phyloP scores from a whole-genome alignment of 208 protist genomes.

The Crithidia expoeki region DNA sequence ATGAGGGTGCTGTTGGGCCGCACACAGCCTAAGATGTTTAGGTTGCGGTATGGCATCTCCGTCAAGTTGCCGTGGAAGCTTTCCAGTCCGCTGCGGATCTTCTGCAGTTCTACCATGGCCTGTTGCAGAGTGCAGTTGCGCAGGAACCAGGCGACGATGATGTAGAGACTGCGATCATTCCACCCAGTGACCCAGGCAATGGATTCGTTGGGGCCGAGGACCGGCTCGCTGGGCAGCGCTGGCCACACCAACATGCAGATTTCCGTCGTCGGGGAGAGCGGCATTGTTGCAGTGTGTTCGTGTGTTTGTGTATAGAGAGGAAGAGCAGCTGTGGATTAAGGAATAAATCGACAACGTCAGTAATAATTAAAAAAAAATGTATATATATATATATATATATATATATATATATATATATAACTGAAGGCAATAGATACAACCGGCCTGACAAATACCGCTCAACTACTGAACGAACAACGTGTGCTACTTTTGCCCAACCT shows the following conservation, averaged over 20 bases:
- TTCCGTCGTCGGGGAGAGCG: conserved; percentile 43
- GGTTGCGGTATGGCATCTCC: conserved; percentile 40
- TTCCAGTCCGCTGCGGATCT: conserved; percentile 39
- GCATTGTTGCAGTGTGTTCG: conserved; percentile 16
- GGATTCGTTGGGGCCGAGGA: conserved; percentile 27
- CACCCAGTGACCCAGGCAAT: conserved; percentile 80
- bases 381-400: neutral
- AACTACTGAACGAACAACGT: too few species aligned
- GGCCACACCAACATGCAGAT: conserved; percentile 86
- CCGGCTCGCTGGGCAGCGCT: conserved; percentile 20
- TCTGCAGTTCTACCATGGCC: conserved; percentile 40
- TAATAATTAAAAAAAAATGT: conserved; percentile 7
- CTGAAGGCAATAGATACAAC: too few species aligned
- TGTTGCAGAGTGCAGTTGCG: conserved; percentile 39
- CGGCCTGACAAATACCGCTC: neutral
- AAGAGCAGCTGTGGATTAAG: neutral
- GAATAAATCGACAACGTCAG: neutral
- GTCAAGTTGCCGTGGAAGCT: conserved; percentile 12
- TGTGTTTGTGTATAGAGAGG: neutral
- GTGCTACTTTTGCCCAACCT: too few species aligned
- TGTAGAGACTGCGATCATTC: conserved; percentile 77
- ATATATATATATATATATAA: neutral
- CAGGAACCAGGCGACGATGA: conserved; percentile 69
- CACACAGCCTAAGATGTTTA: conserved; percentile 68
- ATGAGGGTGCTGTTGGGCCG: conserved; percentile 24